Conservation (phyloP, 2,329 filamentous ascomycete species). For the Epichloe brachyelytri region DNA sequence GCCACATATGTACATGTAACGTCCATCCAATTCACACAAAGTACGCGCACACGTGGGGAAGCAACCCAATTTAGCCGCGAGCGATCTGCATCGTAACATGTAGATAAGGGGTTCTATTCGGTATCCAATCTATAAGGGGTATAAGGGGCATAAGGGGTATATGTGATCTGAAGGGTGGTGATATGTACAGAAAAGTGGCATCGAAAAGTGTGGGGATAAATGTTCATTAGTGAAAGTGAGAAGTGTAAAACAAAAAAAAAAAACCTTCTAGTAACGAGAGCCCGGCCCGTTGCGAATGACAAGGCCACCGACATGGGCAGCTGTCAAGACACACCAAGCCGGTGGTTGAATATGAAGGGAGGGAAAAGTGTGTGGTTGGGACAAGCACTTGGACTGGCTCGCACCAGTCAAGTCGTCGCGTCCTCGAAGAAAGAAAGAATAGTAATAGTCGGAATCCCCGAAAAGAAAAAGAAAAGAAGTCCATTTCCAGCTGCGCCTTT, state of each 20-base stretch:
- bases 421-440: background rate
- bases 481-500: slow-evolving; percentile 2
- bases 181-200: too few relatives aligned
- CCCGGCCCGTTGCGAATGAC: background rate
- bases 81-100: too few relatives aligned
- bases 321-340: background rate
- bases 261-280: background rate
- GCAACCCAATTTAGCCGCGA: too few relatives aligned
- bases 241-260: background rate
- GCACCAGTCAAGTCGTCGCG: background rate
- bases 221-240: too few relatives aligned
- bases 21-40: too few relatives aligned
- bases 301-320: background rate
- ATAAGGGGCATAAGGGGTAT: too few relatives aligned
- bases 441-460: background rate
- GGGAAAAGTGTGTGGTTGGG: background rate
- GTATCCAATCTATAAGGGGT: too few relatives aligned
- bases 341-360: background rate
- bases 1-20: too few relatives aligned
- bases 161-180: too few relatives aligned
- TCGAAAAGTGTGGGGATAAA: too few relatives aligned
- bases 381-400: background rate
- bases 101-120: too few relatives aligned
- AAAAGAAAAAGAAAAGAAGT: background rate
- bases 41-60: too few relatives aligned